Percentiles rank a stretch among this genome's conserved stretches.
Evolutionary conservation across 1,139 yeast genomes (phyloP).

Genomic region (Magnusiomyces ingens): DNA sequence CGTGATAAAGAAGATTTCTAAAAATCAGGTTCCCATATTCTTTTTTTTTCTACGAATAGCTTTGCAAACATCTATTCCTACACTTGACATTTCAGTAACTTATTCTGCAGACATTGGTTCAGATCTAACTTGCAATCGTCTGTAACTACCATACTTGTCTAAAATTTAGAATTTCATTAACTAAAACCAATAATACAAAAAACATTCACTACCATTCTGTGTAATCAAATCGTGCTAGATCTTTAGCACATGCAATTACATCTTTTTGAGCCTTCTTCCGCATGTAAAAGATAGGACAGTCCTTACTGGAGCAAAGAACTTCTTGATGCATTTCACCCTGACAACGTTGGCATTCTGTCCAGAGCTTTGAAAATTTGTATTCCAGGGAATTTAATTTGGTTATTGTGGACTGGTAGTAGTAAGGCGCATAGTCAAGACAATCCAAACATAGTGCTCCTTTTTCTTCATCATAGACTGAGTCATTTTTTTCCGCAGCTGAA

Average conservation of each 20-base stretch:
- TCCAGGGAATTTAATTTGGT: conserved; percentile 77
- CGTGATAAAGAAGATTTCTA: too few relatives aligned
- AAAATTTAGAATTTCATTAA: too few relatives aligned
- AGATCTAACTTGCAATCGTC: too few relatives aligned
- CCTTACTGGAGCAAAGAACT: conserved; percentile 89
- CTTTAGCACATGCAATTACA: conserved; percentile 58
- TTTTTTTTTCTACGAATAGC: too few relatives aligned
- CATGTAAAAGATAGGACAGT: conserved; percentile 97
- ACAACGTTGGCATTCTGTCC: conserved; percentile 99
- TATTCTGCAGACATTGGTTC: too few relatives aligned
- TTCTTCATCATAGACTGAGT: conserved; percentile 32
- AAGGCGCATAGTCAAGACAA: conserved; percentile 70
- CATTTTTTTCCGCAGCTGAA: neutral
- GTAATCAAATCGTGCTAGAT: conserved; percentile 65
- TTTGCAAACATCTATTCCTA: too few relatives aligned
- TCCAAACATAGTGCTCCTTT: conserved; percentile 78
- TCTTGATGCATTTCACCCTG: conserved; percentile 95
- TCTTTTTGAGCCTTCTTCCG: conserved; percentile 92
- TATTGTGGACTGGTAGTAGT: conserved; percentile 69
- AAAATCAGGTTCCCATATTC: too few relatives aligned
- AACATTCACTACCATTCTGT: conserved; percentile 43
- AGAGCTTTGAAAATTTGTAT: conserved; percentile 73
- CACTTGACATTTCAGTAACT: too few relatives aligned
- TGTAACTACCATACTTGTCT: too few relatives aligned
- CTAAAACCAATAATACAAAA: too few relatives aligned